Base-by-base conservation (phyloP, 2,329 filamentous ascomycete genomes). In the Neobulgaria alba region DNA sequence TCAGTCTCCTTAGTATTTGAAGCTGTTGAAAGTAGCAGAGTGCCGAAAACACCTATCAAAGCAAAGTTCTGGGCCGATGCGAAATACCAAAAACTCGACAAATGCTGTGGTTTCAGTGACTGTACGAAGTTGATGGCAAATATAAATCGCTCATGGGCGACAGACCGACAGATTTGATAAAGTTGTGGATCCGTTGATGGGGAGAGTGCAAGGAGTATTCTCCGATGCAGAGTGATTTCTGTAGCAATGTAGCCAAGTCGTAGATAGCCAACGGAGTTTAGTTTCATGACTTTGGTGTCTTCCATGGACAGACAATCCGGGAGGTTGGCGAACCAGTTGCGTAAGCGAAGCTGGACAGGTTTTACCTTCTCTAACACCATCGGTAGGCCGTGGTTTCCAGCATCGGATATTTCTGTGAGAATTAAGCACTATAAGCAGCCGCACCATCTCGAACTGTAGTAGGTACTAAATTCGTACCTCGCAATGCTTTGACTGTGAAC, bases 201-300 rank as follows among this genome's bases (percentile, higher is more conserved):
- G 0, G 61, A 59, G 14, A 68, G 58, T 7, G 65, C 65, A 9
- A 70, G 61, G 2, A 73, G 60, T 38, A 74, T 66, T 3, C 65
- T 65, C 2, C 69, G 66, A 50, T 73, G 69, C 2, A 73, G 61
- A 31, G 68, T 65, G 38, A 73, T 69, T 41, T 72, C 70, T 0
- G 70, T 67, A 0, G 68, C 67, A 35, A 69, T 66, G 46, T 73
- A 72, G 1, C 70, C 67, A 2, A 74, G 61, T 37, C 72, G 67
- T 7, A 74, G 56, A 30, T 67, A 70, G 2, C 68, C 63, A 49
- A 50, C 62, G 43, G 61, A 63, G 30, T 62, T 67, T 12, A 68
- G 54, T 41, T 66, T 66, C 43, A 64, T 58, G 8, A 63, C 56
- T 16, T 63, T 60, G 1, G 58, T 64, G 1, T 56, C 60, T 31